Evolutionary conservation across 1,139 yeast species (phyloP).

Genomic region (Diutina neorugosa): DNA sequence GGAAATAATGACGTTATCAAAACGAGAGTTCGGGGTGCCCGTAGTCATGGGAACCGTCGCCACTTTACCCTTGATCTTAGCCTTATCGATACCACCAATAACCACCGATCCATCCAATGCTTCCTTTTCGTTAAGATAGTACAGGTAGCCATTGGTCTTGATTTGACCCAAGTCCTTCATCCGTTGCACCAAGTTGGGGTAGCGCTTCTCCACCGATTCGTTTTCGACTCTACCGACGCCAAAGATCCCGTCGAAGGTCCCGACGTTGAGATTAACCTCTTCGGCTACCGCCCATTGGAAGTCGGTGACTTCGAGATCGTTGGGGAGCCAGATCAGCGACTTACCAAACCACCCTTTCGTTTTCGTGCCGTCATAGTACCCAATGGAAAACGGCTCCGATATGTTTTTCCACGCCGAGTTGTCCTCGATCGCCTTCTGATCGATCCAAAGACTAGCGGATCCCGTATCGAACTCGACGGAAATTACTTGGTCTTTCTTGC

Average conservation of each 20-base stretch:
- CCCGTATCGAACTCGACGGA: slow-evolving; percentile 7
- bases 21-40: neutral
- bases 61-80: neutral
- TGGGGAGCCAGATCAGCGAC: slow-evolving; percentile 4
- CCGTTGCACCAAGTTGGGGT: neutral
- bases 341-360: slow-evolving; percentile 6
- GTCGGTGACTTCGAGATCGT: slow-evolving; percentile 3
- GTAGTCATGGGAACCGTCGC: neutral
- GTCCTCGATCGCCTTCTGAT: too few species aligned
- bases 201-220: neutral
- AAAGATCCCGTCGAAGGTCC: slow-evolving; percentile 6
- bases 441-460: slow-evolving; percentile 9
- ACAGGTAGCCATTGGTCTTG: neutral
- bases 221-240: slow-evolving; percentile 5
- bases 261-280: neutral
- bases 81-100: neutral
- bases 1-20: neutral
- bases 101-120: neutral
- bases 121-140: neutral
- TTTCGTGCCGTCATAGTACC: slow-evolving; percentile 6
- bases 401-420: slow-evolving; percentile 2
- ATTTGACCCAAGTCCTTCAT: neutral
- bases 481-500: neutral
- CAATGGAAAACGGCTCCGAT: slow-evolving; percentile 6
- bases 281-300: slow-evolving; percentile 8